Evolutionary conservation across 192 early-diverging fungal genomes (phyloP), one percentile per base, ranked within the genome.

Genomic region (Coemansia sp.): DNA sequence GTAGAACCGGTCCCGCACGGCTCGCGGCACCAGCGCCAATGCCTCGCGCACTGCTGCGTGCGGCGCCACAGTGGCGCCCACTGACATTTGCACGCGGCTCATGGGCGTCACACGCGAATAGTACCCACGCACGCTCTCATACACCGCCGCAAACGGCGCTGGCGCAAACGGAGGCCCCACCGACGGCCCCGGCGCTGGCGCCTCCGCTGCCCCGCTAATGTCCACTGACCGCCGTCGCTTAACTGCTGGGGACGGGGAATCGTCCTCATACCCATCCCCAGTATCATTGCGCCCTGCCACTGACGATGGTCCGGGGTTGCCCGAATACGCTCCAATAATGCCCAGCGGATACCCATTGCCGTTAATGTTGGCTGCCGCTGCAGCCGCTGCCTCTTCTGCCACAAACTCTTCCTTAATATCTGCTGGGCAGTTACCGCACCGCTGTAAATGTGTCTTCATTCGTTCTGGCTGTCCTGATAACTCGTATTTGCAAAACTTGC

Each of bases 71-170:
- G 74, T 76, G 38, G 74, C 68, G 33, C 74, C 80, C 11, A 82
- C 76, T 32, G 80, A 76, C 28, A 75, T 76, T 49, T 70, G 70
- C 69, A 74, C 68, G 57, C 74, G 76, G 67, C 66, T 73, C 61
- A 77, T 71, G 17, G 80, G 75, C 66, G 80, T 69, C 35, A 74
- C 37, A 9, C 80, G 80, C 74, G 80, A 77, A 53, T 82, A 82
- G 69, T 82, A 82, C 21, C 80, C 73, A 50, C 80, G 74, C 67
- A 82, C 80, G 64, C 77, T 82, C 44, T 82, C 80, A 39, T 82
- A 82, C 26, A 82, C 75, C 9, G 72, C 72, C 30, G 66, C 43
- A 33, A 82, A 76, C 37, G 80, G 70, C 68, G 67, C 19, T 47
- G 38, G 73, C 78, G 53, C 13, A 26, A 30, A 28, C 28, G 23